phyloP scores from a whole-genome alignment of 2,329 filamentous ascomycete genomes.

The Chrysoporthe puriensis region DNA sequence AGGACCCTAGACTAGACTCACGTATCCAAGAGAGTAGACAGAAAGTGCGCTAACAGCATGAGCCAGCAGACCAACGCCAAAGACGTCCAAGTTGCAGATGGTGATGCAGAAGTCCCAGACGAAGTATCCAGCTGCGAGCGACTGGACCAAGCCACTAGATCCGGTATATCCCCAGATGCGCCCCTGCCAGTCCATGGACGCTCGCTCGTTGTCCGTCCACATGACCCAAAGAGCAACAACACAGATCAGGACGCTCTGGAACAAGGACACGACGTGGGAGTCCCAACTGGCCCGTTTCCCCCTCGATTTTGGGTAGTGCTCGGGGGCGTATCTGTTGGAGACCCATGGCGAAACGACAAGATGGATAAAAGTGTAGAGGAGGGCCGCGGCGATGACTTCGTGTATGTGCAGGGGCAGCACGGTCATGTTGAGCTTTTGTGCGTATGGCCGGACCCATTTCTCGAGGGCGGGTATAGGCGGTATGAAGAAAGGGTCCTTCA shows the following conservation, averaged over 20 bases:
- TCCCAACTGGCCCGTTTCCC: conserved; percentile 80
- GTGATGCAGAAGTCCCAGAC: conserved; percentile 80
- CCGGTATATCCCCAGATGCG: conserved; percentile 80
- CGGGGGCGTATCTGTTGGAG: conserved; percentile 64
- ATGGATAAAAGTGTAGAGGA: conserved; percentile 71
- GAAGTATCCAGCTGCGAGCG: conserved; percentile 80
- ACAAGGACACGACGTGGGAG: conserved; percentile 81
- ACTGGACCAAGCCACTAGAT: conserved; percentile 72
- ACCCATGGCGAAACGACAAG: conserved; percentile 68
- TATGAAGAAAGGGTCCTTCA: conserved; percentile 76
- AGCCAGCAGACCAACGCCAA: conserved; percentile 75
- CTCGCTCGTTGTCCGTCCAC: conserved; percentile 67
- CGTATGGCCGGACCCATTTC: conserved; percentile 63
- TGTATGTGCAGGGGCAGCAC: conserved; percentile 78
- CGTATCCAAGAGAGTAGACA: conserved; percentile 79
- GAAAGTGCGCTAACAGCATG: conserved; percentile 75
- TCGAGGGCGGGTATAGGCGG: conserved; percentile 61
- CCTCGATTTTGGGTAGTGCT: conserved; percentile 65
- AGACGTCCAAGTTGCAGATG: conserved; percentile 68
- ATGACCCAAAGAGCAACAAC: conserved; percentile 75
- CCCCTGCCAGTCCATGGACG: conserved; percentile 66
- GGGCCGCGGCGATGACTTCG: conserved; percentile 69
- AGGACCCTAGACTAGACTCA: conserved; percentile 49
- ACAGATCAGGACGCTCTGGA: conserved; percentile 76
- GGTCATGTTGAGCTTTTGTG: conserved; percentile 62